Percentiles rank a stretch among this genome's conserved stretches.
Conservation (phyloP, 148 eudicot species). For the Cornus controversa region DNA sequence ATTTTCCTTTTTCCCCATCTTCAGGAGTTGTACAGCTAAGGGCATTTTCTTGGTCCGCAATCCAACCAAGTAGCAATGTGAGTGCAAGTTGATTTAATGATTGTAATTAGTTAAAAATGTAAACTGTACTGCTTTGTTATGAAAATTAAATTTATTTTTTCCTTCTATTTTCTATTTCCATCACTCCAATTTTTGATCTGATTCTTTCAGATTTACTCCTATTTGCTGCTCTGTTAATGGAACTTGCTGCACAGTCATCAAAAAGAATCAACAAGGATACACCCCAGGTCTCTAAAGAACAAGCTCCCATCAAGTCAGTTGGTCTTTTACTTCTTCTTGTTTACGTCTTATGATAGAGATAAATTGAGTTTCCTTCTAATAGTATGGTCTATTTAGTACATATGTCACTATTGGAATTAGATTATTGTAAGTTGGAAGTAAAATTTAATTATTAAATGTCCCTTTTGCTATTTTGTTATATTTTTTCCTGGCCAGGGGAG, state of each 20-base stretch:
- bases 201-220: constrained; percentile 70
- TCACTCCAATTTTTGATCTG: neutral
- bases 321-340: constrained; percentile 1
- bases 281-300: constrained; percentile 52
- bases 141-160: too few relatives aligned
- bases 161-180: too few relatives aligned
- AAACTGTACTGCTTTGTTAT: too few relatives aligned
- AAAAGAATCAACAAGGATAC: constrained; percentile 60
- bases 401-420: too few relatives aligned
- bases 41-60: too few relatives aligned
- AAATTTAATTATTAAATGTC: neutral
- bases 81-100: too few relatives aligned
- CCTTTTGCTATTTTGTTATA: neutral
- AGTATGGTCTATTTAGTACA: neutral
- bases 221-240: constrained; percentile 81
- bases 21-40: too few relatives aligned
- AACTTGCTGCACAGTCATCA: constrained; percentile 90
- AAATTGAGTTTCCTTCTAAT: neutral
- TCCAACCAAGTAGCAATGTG: too few relatives aligned
- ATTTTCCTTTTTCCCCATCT: too few relatives aligned
- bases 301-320: constrained; percentile 50
- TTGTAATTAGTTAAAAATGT: too few relatives aligned
- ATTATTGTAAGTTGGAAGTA: neutral
- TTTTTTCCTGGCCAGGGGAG: too few relatives aligned
- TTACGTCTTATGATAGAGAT: neutral